phyloP scores from a whole-genome alignment of 352 stramenopile genomes.

The Globisporangium okanoganense region DNA sequence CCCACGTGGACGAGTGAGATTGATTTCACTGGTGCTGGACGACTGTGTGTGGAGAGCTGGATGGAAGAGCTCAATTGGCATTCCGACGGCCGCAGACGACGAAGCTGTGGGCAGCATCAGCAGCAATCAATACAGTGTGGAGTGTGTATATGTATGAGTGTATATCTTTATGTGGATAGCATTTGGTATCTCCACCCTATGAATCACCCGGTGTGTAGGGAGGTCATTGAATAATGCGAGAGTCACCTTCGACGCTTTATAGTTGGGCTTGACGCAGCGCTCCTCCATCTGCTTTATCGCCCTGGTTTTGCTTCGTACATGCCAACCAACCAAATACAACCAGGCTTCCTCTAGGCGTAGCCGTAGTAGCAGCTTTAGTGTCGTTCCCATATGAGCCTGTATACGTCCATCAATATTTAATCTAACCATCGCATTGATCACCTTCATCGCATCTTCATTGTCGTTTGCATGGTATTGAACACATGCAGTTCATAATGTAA shows the following conservation, averaged over 20 bases:
- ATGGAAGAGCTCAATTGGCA: background rate
- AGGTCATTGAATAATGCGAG: conserved; percentile 86
- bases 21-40: background rate
- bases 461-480: too few relatives aligned
- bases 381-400: too few relatives aligned
- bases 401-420: too few relatives aligned
- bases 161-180: conserved; percentile 21
- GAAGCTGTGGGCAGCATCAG: background rate
- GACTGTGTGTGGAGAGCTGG: conserved; percentile 1
- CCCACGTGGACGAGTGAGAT: background rate
- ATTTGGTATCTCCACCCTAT: conserved; percentile 88
- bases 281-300: conserved; percentile 63
- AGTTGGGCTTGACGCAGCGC: conserved; percentile 71
- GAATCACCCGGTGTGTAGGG: conserved; percentile 61
- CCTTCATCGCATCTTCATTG: background rate
- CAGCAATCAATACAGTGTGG: too few relatives aligned
- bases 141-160: conserved; percentile 1
- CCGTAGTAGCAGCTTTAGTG: background rate
- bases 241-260: conserved; percentile 55
- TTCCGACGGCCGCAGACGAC: background rate
- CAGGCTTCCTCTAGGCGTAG: background rate
- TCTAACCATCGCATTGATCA: background rate
- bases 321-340: conserved; percentile 9
- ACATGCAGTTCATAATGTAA: background rate
- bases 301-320: conserved; percentile 76